Base-by-base conservation (phyloP, 1,139 yeast genomes). In the Geotrichum carabidarum region DNA sequence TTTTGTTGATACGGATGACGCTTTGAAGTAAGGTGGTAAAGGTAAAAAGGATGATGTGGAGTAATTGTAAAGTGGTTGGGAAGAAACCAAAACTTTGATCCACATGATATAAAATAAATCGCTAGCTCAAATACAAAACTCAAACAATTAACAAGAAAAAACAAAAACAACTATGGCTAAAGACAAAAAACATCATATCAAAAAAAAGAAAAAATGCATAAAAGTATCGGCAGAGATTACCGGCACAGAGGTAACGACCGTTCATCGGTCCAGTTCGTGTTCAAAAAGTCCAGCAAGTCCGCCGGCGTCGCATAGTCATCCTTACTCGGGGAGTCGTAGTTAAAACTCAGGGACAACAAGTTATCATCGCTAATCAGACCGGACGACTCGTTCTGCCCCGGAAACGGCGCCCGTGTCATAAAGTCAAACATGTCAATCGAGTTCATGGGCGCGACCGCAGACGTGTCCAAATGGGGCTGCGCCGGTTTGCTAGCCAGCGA, bases 401-500 rank as follows among this genome's bases (percentile, higher is more conserved):
- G 27, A 14, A 14, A 48, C 27, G 51, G 51, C 12, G 44, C 44
- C 7, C 51, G 51, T n/a, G 51, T 52, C 12, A 52, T 48, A 44
- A 52, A 52, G 14, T 52, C 55, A 52, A 52, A 52, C 45, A 52
- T 32, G 32, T 52, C 55, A 52, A 52, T 52, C 4, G 54, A 41
- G 42, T 30, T 45, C 32, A 35, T 45, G 34, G 31, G 41, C 42
- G 22, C 8, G 38, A 7, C 4, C 2, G 31, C 34, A 18, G 41
- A n/a, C 4, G n/a, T 8, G 36, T 12, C 47, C 30, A 22, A n/a
- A 14, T 43, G 47, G 11, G n/a, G 14, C 11, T 12, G 11, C 15
- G 22, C 5, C 15, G 45, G 32, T 17, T 35, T 18, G 36, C 31
- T 27, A 18, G 54, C 54, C 22, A 55, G n/a, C 6, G 57, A 43